Conservation (phyloP, 352 stramenopile species). For the Saprolegnia parasitica region DNA sequence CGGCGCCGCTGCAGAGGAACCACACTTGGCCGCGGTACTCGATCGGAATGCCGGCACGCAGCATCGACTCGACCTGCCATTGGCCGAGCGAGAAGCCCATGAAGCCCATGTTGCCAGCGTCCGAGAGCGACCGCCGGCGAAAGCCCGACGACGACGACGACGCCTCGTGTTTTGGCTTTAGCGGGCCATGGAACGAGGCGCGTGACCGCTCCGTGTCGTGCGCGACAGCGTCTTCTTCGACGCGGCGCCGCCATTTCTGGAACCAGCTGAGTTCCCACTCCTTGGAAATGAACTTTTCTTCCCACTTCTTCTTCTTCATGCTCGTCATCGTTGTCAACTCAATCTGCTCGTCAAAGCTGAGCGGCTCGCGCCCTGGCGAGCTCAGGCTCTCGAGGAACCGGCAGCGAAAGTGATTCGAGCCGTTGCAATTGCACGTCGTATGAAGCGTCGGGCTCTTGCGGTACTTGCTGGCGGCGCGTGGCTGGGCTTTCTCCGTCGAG, state of each 20-base stretch:
- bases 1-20: constrained; percentile 74
- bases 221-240: constrained; percentile 8
- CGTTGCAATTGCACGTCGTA: constrained; percentile 20
- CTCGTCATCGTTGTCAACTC: constrained; percentile 23
- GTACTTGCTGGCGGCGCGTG: not conserved
- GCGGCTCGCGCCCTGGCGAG: not conserved
- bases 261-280: constrained; percentile 28
- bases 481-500: constrained; percentile 12
- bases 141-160: constrained; percentile 1
- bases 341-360: constrained; percentile 6
- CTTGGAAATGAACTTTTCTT: constrained; percentile 29
- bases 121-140: constrained; percentile 21
- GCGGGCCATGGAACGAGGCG: not conserved
- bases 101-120: constrained; percentile 26
- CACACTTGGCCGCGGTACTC: constrained; percentile 68
- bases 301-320: constrained; percentile 29
- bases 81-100: constrained; percentile 29
- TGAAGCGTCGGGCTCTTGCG: not conserved
- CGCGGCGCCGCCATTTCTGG: constrained; percentile 20
- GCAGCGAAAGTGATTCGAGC: constrained; percentile 21
- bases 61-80: constrained; percentile 57
- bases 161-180: not conserved
- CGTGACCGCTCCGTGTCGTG: not conserved
- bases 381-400: constrained; percentile 8
- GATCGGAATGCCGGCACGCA: constrained; percentile 60